Percentiles rank a stretch among this genome's conserved stretches.
Evolutionary conservation across 768 basidiomycete species (phyloP).

Genomic region (Leucocoprinus leucothites): DNA sequence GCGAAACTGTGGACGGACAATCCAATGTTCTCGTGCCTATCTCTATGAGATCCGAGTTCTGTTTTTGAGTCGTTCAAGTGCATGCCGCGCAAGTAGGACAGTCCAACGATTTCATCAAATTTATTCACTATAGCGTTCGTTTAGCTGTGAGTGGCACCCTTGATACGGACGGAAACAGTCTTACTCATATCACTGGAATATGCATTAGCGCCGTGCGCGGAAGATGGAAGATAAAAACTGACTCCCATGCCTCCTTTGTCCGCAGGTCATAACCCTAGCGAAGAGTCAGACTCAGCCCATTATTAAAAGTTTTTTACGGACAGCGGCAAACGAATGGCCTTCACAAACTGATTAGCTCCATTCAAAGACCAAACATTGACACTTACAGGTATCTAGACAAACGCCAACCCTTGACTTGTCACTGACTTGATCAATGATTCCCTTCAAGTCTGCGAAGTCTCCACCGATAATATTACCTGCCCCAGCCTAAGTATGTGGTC

Average conservation of each 20-base stretch:
- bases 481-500: slow-evolving; percentile 52
- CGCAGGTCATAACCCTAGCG: slow-evolving; percentile 77
- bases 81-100: slow-evolving; percentile 75
- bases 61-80: slow-evolving; percentile 86
- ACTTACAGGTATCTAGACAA: slow-evolving; percentile 79
- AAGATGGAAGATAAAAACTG: slow-evolving; percentile 25
- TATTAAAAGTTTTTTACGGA: slow-evolving; percentile 26
- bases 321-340: slow-evolving; percentile 82
- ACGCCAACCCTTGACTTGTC: slow-evolving; percentile 78
- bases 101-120: slow-evolving; percentile 68
- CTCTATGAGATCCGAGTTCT: slow-evolving; percentile 59
- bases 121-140: slow-evolving; percentile 40
- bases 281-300: not conserved
- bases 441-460: slow-evolving; percentile 60
- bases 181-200: slow-evolving; percentile 5
- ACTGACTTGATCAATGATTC: slow-evolving; percentile 66
- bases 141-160: not conserved
- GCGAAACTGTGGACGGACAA: slow-evolving; percentile 44
- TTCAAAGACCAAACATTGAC: not conserved
- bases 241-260: slow-evolving; percentile 70
- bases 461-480: slow-evolving; percentile 77
- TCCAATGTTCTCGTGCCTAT: slow-evolving; percentile 85
- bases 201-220: not conserved
- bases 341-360: not conserved
- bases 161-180: not conserved